These are phyloP conservation scores for Astrothelium macrocarpum DNA, from an alignment of 495 filamentous ascomycete genomes.

Conservation along the genomic window DNA sequence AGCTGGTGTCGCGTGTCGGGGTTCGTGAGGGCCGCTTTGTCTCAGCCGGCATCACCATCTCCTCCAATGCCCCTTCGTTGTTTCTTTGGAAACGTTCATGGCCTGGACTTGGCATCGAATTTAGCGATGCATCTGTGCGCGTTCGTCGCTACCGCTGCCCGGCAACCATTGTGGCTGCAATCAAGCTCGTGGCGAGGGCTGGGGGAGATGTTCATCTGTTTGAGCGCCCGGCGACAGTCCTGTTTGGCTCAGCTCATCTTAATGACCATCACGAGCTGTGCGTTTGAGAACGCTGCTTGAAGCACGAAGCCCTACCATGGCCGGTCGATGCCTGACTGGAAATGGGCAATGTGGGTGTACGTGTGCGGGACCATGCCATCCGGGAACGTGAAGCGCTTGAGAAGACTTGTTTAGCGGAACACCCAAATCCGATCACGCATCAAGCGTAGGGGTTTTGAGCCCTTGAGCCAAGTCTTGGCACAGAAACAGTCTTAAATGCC, in stretches of 20 bases:
- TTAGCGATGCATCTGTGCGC: neutral
- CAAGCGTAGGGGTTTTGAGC: neutral
- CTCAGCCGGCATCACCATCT: slow-evolving; percentile 1
- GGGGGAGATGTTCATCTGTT: neutral
- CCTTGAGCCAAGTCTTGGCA: neutral
- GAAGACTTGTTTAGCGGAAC: neutral
- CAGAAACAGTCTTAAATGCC: neutral
- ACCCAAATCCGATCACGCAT: neutral
- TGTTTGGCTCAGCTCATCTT: neutral
- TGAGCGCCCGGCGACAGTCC: neutral
- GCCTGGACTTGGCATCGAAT: slow-evolving; percentile 1
- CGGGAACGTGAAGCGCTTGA: neutral
- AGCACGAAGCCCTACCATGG: neutral
- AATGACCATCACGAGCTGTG: neutral
- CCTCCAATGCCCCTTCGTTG: neutral
- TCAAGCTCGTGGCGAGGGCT: neutral
- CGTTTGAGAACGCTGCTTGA: neutral
- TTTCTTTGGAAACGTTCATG: slow-evolving; percentile 6
- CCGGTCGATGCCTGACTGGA: neutral
- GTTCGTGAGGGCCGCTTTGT: neutral
- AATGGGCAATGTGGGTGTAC: neutral
- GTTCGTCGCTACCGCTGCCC: neutral
- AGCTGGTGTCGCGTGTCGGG: slow-evolving; percentile 2
- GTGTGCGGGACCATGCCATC: neutral
- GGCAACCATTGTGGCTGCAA: neutral